Base-by-base conservation (phyloP, 2,329 filamentous ascomycete species). In the Sarocladiaceae sp. region DNA sequence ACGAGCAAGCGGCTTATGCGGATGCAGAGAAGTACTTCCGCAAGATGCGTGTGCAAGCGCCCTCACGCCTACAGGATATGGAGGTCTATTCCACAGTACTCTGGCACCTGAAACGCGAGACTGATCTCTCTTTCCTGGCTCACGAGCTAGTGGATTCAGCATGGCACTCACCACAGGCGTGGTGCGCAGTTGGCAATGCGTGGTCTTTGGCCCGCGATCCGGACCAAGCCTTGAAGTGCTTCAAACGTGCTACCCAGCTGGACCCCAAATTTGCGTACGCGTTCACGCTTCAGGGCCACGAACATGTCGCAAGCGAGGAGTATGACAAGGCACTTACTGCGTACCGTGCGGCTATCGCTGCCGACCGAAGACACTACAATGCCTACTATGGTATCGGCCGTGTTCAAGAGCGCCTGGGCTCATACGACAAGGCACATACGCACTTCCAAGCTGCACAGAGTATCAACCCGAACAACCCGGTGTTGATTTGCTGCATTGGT, bases 71-170 rank as follows among this genome's bases (percentile, higher is more conserved):
- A 40, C 88, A 96, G 64, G 92, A 97, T 63, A 97, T 97, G 92
- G 94, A 99, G 65, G 86, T 97, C 31, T 99, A 96, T 70, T 97
- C 93, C 13, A 99, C 94, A 1, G 87, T 96, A n/a, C 78, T 99
- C n/a, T 99, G 95, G 94, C 92, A 97, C 67, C 74, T 97, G 56
- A 96, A 96, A 69, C 86, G 88, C 57, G 93, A 97, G 64, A 88
- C 91, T 0, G 90, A 97, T 55, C 77, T 99, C 20, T 92, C 93
- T 1, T 96, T 94, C 69, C 77, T 99, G 25, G 90, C 93, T 0
- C 93, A 97, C 63, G 90, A 95, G 62, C 77, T 97, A 36, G 81
- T 96, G 50, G 93, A 97, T 58, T 77, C 88, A 15, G 88, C 91
- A 54, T 94, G 92, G 72, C 78, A 94, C 57, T 93, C 92, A 0